phyloP scores from a whole-genome alignment of 2,329 filamentous ascomycete species.

The Colletotrichum tamarilloi region DNA sequence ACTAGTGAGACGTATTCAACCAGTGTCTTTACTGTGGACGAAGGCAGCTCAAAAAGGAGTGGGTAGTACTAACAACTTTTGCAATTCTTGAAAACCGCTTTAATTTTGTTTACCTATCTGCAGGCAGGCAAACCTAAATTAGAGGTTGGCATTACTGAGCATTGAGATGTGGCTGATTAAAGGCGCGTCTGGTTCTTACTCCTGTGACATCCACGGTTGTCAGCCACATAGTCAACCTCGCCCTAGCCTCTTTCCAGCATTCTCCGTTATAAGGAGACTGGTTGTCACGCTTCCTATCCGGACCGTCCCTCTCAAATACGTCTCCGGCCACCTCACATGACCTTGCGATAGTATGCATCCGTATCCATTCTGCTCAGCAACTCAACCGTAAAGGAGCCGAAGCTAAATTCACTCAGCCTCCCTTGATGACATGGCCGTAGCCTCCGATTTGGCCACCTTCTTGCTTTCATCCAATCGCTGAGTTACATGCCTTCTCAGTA shows the following conservation, averaged over 20 bases:
- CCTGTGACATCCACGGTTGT: not conserved
- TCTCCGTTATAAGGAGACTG: not conserved
- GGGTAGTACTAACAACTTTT: too few species aligned
- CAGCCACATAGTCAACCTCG: not conserved
- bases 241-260: not conserved
- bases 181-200: not conserved
- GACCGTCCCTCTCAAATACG: not conserved
- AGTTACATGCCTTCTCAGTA: too few species aligned
- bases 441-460: not conserved
- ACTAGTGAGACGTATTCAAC: not conserved
- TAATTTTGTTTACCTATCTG: too few species aligned
- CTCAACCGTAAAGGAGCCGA: not conserved
- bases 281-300: not conserved
- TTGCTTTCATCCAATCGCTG: too few species aligned
- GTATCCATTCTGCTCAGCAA: not conserved
- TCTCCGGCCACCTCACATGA: not conserved
- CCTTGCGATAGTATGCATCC: not conserved
- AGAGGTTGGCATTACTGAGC: not conserved
- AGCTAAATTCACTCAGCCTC: constrained; percentile 3
- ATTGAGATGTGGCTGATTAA: not conserved
- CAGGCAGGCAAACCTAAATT: too few species aligned
- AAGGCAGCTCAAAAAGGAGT: not conserved
- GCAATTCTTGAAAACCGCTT: too few species aligned
- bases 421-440: not conserved
- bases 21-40: too few species aligned